Evolutionary conservation across 345 rosid species (phyloP), one percentile per base, ranked within the genome.

Genomic region (Jatropha curcas): DNA sequence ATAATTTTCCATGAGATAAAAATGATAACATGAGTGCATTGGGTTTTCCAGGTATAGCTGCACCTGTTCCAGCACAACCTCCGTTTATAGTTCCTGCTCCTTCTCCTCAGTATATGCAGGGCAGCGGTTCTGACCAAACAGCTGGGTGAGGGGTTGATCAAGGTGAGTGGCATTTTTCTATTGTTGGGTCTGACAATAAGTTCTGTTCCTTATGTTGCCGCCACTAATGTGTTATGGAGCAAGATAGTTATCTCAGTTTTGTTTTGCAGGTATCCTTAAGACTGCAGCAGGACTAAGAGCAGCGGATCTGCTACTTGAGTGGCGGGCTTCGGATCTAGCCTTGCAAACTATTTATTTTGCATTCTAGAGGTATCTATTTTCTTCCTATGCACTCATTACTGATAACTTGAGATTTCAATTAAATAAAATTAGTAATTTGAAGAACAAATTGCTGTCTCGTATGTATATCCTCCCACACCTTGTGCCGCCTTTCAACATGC

Each of bases 321-420:
- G 84, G 93, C 86, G 80, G 86, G 92, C 90, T 90, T 90, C 89
- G 73, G 81, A 83, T 88, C 89, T 92, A 87, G 88, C 92, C 95
- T 87, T 90, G 91, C 88, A 85, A 86, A 75, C 86, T 84, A 78
- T 72, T 82, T 77, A 82, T 72, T 82, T 86, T 82, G 87, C 91
- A 88, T 94, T 92, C 89, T 90, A 87, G 87, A 89, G 98, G 97
- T 92, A 16, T 55, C 3, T 30, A 16, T 65, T 71, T 64, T 63
- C 31, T 53, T 19, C 27, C 14, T 28, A 27, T 48, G 11, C 19
- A 4, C 10, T 1, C 33, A 16, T 7, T 67, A 19, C 41, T 10
- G 37, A 31, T 12, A 27, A 27, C 55, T 17, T 31, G 46, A 46
- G 56, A 30, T 48, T 27, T 46, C n/a, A 65, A 50, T 28, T 25